Evolutionary conservation across 169 alveolate species (phyloP).

Genomic region (Cyclospora cayetanensis): DNA sequence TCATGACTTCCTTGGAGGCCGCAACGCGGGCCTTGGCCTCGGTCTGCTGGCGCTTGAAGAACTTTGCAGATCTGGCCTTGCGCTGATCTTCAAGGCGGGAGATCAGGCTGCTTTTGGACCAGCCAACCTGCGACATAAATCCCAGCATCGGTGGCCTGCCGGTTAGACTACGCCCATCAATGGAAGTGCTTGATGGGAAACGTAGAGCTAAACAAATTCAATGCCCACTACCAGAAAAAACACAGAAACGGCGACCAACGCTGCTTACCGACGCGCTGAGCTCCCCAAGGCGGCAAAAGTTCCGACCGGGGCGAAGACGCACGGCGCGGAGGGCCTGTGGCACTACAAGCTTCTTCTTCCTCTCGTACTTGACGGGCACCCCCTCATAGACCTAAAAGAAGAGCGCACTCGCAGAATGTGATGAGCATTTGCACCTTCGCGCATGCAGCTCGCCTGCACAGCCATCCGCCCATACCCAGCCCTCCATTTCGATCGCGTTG

Average conservation of each 20-base stretch:
- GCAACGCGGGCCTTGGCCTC: slow-evolving; percentile 48
- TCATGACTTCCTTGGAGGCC: background rate
- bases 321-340: slow-evolving; percentile 75
- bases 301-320: slow-evolving; percentile 76
- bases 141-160: background rate
- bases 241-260: background rate
- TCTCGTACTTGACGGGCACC: slow-evolving; percentile 74
- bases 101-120: slow-evolving; percentile 75
- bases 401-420: background rate
- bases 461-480: background rate
- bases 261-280: slow-evolving; percentile 62
- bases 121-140: slow-evolving; percentile 71
- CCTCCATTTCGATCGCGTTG: too few relatives aligned
- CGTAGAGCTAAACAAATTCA: background rate
- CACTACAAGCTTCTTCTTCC: slow-evolving; percentile 75
- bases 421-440: too few relatives aligned
- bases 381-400: slow-evolving; percentile 70
- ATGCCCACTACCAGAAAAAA: background rate
- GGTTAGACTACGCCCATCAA: background rate
- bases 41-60: slow-evolving; percentile 23
- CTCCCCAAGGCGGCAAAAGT: slow-evolving; percentile 78
- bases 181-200: background rate
- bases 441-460: too few relatives aligned
- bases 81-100: slow-evolving; percentile 74
- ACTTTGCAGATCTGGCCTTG: slow-evolving; percentile 62